phyloP scores from a whole-genome alignment of 768 basidiomycete species.

The Sarcomyxa edulis region DNA sequence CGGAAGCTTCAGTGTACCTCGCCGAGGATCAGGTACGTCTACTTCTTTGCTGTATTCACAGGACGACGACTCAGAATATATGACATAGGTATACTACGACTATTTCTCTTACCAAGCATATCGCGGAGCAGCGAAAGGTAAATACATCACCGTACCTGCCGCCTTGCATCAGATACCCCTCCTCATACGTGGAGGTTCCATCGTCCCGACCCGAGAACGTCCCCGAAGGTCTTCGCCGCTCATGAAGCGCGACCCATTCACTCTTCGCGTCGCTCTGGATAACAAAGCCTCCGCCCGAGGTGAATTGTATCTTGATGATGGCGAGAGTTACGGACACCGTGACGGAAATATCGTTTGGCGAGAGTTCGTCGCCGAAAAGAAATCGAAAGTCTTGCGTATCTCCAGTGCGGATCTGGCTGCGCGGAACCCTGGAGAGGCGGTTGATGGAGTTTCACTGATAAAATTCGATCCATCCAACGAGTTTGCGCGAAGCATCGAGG shows the following conservation, averaged over 20 bases:
- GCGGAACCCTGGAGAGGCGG: conserved; percentile 37
- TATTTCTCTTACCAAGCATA: conserved; percentile 75
- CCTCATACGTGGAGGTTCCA: conserved; percentile 86
- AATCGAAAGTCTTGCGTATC: conserved; percentile 36
- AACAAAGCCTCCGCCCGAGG: conserved; percentile 58
- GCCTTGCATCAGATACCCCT: conserved; percentile 79
- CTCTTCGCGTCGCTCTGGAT: conserved; percentile 77
- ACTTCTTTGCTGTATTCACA: neutral
- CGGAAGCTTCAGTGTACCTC: conserved; percentile 72
- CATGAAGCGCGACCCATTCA: conserved; percentile 93
- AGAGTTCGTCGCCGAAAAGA: conserved; percentile 55
- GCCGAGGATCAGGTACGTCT: conserved; percentile 70
- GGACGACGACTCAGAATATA: too few species aligned
- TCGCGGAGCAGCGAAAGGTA: conserved; percentile 61
- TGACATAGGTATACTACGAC: conserved; percentile 81
- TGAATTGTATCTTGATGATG: conserved; percentile 94
- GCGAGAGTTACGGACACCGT: conserved; percentile 72
- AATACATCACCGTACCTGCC: conserved; percentile 69
- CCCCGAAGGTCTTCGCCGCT: conserved; percentile 80
- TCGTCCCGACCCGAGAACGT: conserved; percentile 83
- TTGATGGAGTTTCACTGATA: conserved; percentile 44
- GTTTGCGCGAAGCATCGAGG: conserved; percentile 60
- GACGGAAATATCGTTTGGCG: conserved; percentile 84
- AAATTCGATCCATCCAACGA: conserved; percentile 53
- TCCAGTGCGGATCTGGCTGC: conserved; percentile 52